Evolutionary conservation across 108 stramenopile species (phyloP).

Genomic region (Cafeteria roenbergensis): DNA sequence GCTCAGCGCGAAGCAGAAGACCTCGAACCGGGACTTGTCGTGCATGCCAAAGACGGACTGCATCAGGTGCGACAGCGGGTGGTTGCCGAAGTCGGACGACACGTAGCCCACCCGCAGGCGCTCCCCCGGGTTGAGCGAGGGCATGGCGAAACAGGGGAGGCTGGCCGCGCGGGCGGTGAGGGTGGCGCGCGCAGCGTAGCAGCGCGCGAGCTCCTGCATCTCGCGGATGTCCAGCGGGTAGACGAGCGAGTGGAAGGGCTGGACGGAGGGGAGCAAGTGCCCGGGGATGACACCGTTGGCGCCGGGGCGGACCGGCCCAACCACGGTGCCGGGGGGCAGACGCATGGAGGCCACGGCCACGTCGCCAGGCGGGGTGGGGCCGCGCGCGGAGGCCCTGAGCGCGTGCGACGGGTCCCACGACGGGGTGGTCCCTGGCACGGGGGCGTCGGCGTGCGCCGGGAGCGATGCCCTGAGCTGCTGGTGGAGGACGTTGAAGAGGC

Average conservation of each 20-base stretch:
- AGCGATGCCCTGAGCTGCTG: background rate
- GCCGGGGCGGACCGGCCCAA: too few species aligned
- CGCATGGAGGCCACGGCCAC: too few species aligned
- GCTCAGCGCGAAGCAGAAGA: constrained; percentile 54
- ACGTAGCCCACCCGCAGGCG: constrained; percentile 54
- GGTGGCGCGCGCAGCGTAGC: constrained; percentile 36
- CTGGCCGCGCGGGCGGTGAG: constrained; percentile 27
- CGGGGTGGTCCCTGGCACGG: too few species aligned
- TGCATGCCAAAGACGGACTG: constrained; percentile 67
- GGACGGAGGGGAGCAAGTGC: constrained; percentile 37
- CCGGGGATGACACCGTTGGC: too few species aligned
- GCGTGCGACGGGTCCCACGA: too few species aligned
- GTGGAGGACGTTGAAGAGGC: constrained; percentile 13
- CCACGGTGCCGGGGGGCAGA: too few species aligned
- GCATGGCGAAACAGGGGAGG: constrained; percentile 24
- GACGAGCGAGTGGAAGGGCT: constrained; percentile 44
- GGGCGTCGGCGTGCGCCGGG: too few species aligned
- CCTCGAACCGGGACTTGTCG: constrained; percentile 48
- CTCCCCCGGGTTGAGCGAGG: background rate
- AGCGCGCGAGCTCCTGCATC: constrained; percentile 22
- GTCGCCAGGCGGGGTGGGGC: too few species aligned
- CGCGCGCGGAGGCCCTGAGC: too few species aligned
- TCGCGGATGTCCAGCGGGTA: constrained; percentile 29
- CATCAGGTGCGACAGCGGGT: constrained; percentile 69
- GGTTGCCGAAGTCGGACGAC: constrained; percentile 60